phyloP scores from a whole-genome alignment of 1,139 yeast species.

The Petasospora rhodanensis region DNA sequence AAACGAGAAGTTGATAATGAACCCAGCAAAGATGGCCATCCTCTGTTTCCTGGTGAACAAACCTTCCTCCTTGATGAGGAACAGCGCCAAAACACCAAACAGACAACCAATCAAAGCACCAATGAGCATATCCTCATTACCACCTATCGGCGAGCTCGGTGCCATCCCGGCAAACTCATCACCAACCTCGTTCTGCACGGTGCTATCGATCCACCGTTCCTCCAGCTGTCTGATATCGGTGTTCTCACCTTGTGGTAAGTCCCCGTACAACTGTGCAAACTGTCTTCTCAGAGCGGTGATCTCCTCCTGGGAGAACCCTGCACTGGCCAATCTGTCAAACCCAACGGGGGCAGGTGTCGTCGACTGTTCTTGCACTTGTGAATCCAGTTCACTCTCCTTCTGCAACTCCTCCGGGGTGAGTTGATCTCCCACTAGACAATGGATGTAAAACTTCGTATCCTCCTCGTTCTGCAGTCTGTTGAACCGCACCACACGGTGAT shows the following conservation, averaged over 20 bases:
- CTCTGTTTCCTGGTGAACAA: constrained; percentile 54
- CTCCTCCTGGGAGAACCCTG: constrained; percentile 80
- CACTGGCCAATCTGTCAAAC: constrained; percentile 74
- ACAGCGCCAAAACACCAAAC: constrained; percentile 56
- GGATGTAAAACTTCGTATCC: constrained; percentile 48
- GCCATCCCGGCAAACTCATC: constrained; percentile 32
- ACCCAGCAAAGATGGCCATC: constrained; percentile 61
- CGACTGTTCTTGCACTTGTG: constrained; percentile 38
- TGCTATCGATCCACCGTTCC: constrained; percentile 87
- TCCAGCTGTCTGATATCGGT: constrained; percentile 59
- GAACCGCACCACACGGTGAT: constrained; percentile 23
- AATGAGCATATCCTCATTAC: constrained; percentile 55
- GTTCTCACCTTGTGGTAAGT: constrained; percentile 24
- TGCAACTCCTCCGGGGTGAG: constrained; percentile 54
- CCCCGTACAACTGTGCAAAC: constrained; percentile 64
- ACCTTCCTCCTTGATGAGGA: constrained; percentile 53
- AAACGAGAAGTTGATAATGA: constrained; percentile 52
- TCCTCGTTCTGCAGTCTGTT: too few relatives aligned
- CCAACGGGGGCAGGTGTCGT: constrained; percentile 78
- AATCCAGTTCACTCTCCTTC: constrained; percentile 60
- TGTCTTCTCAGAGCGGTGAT: constrained; percentile 68
- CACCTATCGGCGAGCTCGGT: constrained; percentile 30
- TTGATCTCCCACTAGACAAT: constrained; percentile 77
- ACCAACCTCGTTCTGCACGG: constrained; percentile 48
- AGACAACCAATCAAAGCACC: constrained; percentile 63